phyloP scores from a whole-genome alignment of 1,284 basidiomycete genomes.

The Ganoderma lingzhi region DNA sequence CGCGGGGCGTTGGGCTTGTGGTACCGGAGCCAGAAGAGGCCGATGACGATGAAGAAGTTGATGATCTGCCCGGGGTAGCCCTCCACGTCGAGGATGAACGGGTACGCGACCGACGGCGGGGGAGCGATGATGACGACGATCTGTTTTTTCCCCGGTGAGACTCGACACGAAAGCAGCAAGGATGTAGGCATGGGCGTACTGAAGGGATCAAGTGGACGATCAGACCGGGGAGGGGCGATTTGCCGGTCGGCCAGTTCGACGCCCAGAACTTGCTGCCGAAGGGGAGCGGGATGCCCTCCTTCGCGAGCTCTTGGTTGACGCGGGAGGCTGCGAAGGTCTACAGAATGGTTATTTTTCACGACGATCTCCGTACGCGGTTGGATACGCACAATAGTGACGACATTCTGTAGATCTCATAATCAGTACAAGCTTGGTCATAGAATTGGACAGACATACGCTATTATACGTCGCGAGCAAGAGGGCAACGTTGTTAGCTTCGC shows the following conservation, averaged over 20 bases:
- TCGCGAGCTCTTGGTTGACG: constrained; percentile 47
- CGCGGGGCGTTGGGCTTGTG: constrained; percentile 53
- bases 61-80: constrained; percentile 66
- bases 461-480: neutral
- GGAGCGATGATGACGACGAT: constrained; percentile 59
- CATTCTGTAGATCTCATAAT: constrained; percentile 31
- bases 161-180: neutral
- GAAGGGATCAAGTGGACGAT: constrained; percentile 65
- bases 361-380: neutral
- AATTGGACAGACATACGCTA: constrained; percentile 48
- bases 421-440: neutral
- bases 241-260: constrained; percentile 69
- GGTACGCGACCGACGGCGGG: constrained; percentile 73
- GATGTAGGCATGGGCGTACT: constrained; percentile 38
- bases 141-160: constrained; percentile 38
- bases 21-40: constrained; percentile 65
- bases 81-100: constrained; percentile 68
- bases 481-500: neutral
- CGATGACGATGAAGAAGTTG: constrained; percentile 63
- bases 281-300: constrained; percentile 59
- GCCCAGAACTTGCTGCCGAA: constrained; percentile 73
- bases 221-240: constrained; percentile 67
- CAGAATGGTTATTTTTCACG: neutral
- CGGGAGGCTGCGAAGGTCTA: constrained; percentile 41
- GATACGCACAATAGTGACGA: constrained; percentile 39